These are phyloP conservation scores for Pelargonium cotyledonis DNA, from an alignment of 441 rosid genomes.

Conservation along the genomic window DNA sequence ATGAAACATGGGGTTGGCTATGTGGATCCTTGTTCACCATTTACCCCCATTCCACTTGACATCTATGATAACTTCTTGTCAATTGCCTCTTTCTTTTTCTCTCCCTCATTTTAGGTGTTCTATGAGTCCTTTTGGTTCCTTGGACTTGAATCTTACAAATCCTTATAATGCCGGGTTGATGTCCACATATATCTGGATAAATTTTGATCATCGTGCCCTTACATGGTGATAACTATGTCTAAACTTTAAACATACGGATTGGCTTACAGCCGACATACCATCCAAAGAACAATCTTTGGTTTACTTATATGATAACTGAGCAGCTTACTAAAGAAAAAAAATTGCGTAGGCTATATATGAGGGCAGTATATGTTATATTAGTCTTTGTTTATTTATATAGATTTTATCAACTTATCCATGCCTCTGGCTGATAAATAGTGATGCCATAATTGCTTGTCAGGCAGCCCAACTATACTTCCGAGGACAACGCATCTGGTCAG, in stretches of 20 bases:
- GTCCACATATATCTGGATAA: no score
- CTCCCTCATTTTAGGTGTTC: no score
- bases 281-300: not conserved
- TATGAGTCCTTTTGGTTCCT: not conserved
- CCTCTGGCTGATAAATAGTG: not conserved
- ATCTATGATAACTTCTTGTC: not conserved
- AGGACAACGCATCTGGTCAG: constrained; percentile 85
- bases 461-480: constrained; percentile 54
- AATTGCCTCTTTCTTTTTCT: no score
- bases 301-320: not conserved
- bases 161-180: not conserved
- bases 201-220: no score
- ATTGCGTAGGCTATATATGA: not conserved
- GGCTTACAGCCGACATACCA: not conserved
- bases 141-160: not conserved
- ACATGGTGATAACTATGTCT: not conserved
- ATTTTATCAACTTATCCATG: not conserved
- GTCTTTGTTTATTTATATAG: not conserved
- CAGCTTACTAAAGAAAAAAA: not conserved
- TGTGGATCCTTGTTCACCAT: not conserved
- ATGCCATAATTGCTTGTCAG: constrained; percentile 29
- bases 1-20: not conserved
- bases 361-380: not conserved
- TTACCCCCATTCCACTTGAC: not conserved
- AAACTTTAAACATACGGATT: not conserved